phyloP scores from a whole-genome alignment of 2,329 filamentous ascomycete genomes.

The Calonectria ilicicola region DNA sequence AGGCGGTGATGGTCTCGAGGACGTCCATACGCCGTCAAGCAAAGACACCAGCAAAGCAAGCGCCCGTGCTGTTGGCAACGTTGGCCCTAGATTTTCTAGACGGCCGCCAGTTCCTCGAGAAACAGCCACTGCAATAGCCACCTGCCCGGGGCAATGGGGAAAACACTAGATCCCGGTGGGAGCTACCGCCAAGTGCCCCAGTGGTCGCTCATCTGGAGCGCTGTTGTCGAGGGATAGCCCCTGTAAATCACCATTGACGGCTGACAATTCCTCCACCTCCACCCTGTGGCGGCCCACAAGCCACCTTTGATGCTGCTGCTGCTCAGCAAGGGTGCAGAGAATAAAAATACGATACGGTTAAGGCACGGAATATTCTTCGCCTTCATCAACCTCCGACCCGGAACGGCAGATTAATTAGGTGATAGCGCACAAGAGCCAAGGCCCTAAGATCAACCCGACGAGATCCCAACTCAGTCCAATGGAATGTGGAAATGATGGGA shows the following conservation, averaged over 20 bases:
- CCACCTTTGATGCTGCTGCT: background rate
- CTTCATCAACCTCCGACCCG: background rate
- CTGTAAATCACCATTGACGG: background rate
- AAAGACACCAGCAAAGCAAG: background rate
- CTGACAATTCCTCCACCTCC: background rate
- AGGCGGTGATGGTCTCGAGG: background rate
- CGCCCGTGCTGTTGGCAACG: background rate
- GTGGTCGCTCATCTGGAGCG: background rate
- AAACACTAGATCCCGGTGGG: background rate
- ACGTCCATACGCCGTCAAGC: background rate
- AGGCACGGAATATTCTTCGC: background rate
- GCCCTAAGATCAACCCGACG: background rate
- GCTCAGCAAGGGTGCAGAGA: background rate
- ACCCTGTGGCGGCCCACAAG: background rate
- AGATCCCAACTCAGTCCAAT: background rate
- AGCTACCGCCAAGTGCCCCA: background rate
- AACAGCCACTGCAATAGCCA: background rate
- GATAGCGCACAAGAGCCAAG: background rate
- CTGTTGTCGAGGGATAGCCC: background rate
- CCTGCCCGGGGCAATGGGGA: background rate
- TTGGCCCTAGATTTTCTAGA: background rate
- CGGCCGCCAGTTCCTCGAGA: background rate
- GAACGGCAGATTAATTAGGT: background rate
- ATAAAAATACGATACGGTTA: background rate
- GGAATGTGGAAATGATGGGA: background rate